A percentile compares a stretch with the other conserved stretches of the same genome.
Evolutionary conservation across 2,329 filamentous ascomycete species (phyloP).

Genomic region (Malbranchea cinnamomea): DNA sequence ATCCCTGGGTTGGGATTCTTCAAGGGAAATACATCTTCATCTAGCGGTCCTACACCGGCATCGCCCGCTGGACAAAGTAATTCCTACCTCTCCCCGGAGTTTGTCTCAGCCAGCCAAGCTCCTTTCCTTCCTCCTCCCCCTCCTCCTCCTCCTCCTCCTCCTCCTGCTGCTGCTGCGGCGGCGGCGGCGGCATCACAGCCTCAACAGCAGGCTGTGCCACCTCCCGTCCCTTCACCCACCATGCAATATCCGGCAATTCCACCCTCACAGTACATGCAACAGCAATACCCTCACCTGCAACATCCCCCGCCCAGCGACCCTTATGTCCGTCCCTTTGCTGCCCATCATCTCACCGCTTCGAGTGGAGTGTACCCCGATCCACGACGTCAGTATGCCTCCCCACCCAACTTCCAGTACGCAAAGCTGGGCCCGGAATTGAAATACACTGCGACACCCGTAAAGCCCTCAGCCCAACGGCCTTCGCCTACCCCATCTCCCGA

Average conservation of each 20-base stretch:
- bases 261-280: conserved; percentile 18
- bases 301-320: neutral
- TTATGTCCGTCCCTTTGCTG: conserved; percentile 3
- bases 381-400: conserved; percentile 18
- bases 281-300: conserved; percentile 10
- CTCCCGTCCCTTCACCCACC: conserved; percentile 1
- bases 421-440: conserved; percentile 25
- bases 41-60: too few species aligned
- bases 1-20: too few species aligned
- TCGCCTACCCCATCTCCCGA: neutral
- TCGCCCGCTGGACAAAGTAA: too few species aligned
- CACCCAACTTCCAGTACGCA: conserved; percentile 23
- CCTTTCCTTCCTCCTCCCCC: conserved; percentile 18
- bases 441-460: conserved; percentile 19
- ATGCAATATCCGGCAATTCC: conserved; percentile 13
- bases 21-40: too few species aligned
- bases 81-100: too few species aligned
- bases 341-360: conserved; percentile 20
- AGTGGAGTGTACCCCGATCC: conserved; percentile 11
- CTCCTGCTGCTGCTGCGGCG: conserved; percentile 11
- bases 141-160: conserved; percentile 8
- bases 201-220: neutral
- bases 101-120: too few species aligned
- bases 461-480: neutral
- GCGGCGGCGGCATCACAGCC: too few species aligned